These are phyloP conservation scores for Plantago coronopus DNA, from an alignment of 305 asterid genomes.

Conservation along the genomic window DNA sequence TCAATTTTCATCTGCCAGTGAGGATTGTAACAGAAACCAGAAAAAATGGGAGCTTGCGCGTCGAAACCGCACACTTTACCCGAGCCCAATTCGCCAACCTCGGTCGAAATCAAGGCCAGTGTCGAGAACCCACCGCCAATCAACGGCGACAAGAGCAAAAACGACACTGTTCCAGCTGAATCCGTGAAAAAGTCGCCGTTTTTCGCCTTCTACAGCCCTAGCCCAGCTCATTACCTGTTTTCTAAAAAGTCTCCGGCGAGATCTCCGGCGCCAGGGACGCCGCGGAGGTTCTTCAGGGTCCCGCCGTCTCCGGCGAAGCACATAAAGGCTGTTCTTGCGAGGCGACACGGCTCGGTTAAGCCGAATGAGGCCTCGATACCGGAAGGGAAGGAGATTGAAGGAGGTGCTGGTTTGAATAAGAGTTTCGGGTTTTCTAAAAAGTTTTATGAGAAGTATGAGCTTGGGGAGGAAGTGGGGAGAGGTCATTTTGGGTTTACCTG, in stretches of 20 bases:
- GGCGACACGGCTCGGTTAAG: slow-evolving; percentile 85
- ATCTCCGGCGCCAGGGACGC: slow-evolving; percentile 73
- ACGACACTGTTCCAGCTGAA: slow-evolving; percentile 1
- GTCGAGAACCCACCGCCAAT: slow-evolving; percentile 1
- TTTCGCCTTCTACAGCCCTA: slow-evolving; percentile 71
- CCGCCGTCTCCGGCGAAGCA: slow-evolving; percentile 99
- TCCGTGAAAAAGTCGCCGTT: slow-evolving; percentile 42
- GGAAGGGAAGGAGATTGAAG: slow-evolving; percentile 58
- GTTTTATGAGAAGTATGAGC: slow-evolving; percentile 67
- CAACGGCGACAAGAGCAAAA: slow-evolving; percentile 15
- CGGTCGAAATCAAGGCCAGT: slow-evolving; percentile 23
- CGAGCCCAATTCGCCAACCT: slow-evolving; percentile 33
- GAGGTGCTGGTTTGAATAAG: slow-evolving; percentile 58
- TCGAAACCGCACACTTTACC: slow-evolving; percentile 65
- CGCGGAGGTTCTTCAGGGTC: slow-evolving; percentile 61
- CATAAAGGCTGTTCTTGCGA: slow-evolving; percentile 69
- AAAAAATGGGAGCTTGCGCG: slow-evolving; percentile 72
- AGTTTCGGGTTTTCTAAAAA: slow-evolving; percentile 83
- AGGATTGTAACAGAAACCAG: background rate
- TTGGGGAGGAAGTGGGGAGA: slow-evolving; percentile 94
- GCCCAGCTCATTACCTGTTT: slow-evolving; percentile 46
- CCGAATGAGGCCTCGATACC: slow-evolving; percentile 62
- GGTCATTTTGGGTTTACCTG: slow-evolving; percentile 98
- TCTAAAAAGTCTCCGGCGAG: slow-evolving; percentile 77
- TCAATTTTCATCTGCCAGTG: background rate